phyloP scores from a whole-genome alignment of 2,329 filamentous ascomycete species.

The Clathrospora elynae region DNA sequence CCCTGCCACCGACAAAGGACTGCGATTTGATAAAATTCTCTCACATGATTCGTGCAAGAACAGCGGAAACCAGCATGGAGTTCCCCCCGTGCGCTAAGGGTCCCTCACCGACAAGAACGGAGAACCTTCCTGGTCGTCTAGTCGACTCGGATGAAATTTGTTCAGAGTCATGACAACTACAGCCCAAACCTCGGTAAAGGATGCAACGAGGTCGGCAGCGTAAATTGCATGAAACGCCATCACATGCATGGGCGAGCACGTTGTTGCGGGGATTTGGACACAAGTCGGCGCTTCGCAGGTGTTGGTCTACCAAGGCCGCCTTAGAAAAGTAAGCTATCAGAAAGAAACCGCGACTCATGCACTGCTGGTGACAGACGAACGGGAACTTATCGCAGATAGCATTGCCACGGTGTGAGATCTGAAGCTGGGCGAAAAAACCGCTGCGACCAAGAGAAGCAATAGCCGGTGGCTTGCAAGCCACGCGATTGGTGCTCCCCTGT shows the following conservation, averaged over 20 bases:
- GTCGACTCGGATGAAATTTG: slow-evolving; percentile 1
- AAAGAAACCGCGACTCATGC: too few species aligned
- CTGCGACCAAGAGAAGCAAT: slow-evolving; percentile 27
- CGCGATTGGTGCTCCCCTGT: slow-evolving; percentile 24
- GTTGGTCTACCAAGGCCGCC: background rate
- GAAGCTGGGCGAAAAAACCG: slow-evolving; percentile 8
- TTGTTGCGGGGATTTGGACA: slow-evolving; percentile 24
- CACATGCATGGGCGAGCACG: slow-evolving; percentile 28
- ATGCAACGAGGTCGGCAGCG: slow-evolving; percentile 3
- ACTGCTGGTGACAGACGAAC: too few species aligned
- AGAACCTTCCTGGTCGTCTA: slow-evolving; percentile 12
- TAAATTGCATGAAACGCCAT: slow-evolving; percentile 26
- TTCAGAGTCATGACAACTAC: slow-evolving; percentile 32
- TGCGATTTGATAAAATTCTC: slow-evolving; percentile 20
- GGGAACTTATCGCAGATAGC: too few species aligned
- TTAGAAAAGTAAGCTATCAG: too few species aligned
- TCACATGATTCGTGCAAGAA: slow-evolving; percentile 23
- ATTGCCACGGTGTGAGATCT: slow-evolving; percentile 8
- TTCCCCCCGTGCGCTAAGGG: slow-evolving; percentile 42
- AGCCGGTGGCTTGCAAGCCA: slow-evolving; percentile 32
- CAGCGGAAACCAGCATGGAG: slow-evolving; percentile 27
- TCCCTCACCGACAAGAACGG: slow-evolving; percentile 19
- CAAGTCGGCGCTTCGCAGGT: background rate
- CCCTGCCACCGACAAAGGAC: slow-evolving; percentile 14
- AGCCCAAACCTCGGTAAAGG: slow-evolving; percentile 31